phyloP scores from a whole-genome alignment of 2,329 filamentous ascomycete genomes.

The Aspergillus aculeatinus region DNA sequence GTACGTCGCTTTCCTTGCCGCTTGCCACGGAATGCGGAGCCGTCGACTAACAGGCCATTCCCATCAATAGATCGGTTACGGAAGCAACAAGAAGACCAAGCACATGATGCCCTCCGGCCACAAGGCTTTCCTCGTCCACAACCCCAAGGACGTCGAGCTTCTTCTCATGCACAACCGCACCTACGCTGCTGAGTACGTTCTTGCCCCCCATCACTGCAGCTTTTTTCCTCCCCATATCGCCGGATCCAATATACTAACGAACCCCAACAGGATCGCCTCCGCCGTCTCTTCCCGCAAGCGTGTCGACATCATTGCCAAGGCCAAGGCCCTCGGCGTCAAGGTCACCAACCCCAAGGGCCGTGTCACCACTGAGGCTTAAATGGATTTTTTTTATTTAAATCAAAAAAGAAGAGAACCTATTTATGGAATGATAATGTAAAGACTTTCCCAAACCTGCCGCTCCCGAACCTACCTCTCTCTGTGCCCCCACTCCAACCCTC shows the following conservation, averaged over 20 bases:
- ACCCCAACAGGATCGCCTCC: conserved; percentile 76
- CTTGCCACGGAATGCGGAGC: too few relatives aligned
- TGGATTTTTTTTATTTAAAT: conserved; percentile 48
- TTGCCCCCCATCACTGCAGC: too few relatives aligned
- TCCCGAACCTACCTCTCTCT: not conserved
- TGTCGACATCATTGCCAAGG: conserved; percentile 94
- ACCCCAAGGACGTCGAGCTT: conserved; percentile 91
- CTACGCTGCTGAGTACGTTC: conserved; percentile 91
- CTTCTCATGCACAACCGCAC: conserved; percentile 99
- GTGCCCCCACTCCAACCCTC: not conserved
- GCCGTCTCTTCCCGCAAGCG: conserved; percentile 98
- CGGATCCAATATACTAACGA: not conserved
- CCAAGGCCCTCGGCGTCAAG: conserved; percentile 98
- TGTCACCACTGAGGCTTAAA: conserved; percentile 86
- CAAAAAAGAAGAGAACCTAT: conserved; percentile 14
- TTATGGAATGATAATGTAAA: not conserved
- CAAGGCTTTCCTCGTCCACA: conserved; percentile 99
- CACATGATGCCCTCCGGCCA: conserved; percentile 99
- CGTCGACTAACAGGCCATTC: conserved; percentile 11
- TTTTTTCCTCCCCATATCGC: too few relatives aligned
- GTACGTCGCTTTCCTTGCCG: conserved; percentile 59
- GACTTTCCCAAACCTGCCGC: not conserved
- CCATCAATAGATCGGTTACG: conserved; percentile 80
- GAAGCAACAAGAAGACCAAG: conserved; percentile 98
- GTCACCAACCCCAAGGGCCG: conserved; percentile 99